Conservation (phyloP, 2,329 filamentous ascomycete genomes). For the Huntiella decipiens region DNA sequence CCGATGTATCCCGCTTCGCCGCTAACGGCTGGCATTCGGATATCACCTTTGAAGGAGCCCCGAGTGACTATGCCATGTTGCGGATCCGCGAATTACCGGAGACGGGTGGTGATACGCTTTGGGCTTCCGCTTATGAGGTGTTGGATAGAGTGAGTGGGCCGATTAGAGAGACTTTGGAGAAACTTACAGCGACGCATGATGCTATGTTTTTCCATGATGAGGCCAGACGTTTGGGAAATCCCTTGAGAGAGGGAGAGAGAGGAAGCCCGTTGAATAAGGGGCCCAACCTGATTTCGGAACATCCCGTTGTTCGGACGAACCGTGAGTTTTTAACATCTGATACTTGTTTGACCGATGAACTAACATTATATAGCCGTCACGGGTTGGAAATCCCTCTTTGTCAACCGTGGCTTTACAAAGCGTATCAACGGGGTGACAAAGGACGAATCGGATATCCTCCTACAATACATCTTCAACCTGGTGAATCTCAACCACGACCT, state of each 20-base stretch:
- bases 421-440: slow-evolving; percentile 35
- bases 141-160: slow-evolving; percentile 34
- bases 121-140: slow-evolving; percentile 42
- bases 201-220: slow-evolving; percentile 31
- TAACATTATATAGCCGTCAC: slow-evolving; percentile 23
- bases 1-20: slow-evolving; percentile 29
- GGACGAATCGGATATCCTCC: slow-evolving; percentile 33
- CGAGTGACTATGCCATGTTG: slow-evolving; percentile 42
- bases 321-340: slow-evolving; percentile 14
- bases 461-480: slow-evolving; percentile 28
- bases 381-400: slow-evolving; percentile 36
- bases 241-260: slow-evolving; percentile 24
- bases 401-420: slow-evolving; percentile 31
- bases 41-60: slow-evolving; percentile 40
- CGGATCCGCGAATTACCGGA: slow-evolving; percentile 35
- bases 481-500: slow-evolving; percentile 36
- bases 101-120: slow-evolving; percentile 41
- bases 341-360: background rate
- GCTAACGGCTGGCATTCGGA: slow-evolving; percentile 26
- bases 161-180: slow-evolving; percentile 32
- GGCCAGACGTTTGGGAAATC: slow-evolving; percentile 27
- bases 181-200: slow-evolving; percentile 29
- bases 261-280: slow-evolving; percentile 41
- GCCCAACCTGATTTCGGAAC: slow-evolving; percentile 27
- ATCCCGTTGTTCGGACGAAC: slow-evolving; percentile 39